These are phyloP conservation scores for Mycocentrospora acerina DNA, from an alignment of 2,329 filamentous ascomycete species.

Conservation along the genomic window DNA sequence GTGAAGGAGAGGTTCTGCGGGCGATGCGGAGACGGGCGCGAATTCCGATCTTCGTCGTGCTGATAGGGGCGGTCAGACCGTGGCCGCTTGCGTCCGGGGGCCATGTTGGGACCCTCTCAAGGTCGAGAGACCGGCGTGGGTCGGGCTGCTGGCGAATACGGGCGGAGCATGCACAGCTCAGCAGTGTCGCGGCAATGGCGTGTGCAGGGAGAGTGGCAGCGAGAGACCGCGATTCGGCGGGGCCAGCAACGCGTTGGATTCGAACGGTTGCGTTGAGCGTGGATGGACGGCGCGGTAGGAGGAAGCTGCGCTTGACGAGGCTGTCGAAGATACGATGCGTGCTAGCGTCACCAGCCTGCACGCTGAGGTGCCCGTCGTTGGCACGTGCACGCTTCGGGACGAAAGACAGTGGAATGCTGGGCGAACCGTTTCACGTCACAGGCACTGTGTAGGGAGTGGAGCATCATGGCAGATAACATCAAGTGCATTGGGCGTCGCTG, in stretches of 20 bases:
- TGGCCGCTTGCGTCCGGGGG: conserved; percentile 60
- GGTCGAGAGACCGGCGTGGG: conserved; percentile 28
- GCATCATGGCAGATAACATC: neutral
- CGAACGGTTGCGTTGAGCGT: conserved; percentile 15
- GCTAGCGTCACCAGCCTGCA: neutral
- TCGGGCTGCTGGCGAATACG: conserved; percentile 18
- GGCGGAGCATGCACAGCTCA: conserved; percentile 31
- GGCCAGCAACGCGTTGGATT: conserved; percentile 14
- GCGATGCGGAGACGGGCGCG: conserved; percentile 53
- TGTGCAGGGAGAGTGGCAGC: neutral
- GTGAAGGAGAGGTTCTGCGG: conserved; percentile 51
- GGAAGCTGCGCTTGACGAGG: neutral
- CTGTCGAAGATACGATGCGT: neutral
- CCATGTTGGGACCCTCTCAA: conserved; percentile 47
- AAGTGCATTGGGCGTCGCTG: neutral
- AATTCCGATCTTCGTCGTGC: conserved; percentile 45
- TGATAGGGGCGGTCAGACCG: conserved; percentile 49
- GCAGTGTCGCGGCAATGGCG: conserved; percentile 1
- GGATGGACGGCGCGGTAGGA: neutral
- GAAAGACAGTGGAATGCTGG: neutral
- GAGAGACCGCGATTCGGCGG: conserved; percentile 7
- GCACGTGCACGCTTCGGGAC: neutral
- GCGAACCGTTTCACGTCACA: no score
- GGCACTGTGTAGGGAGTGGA: no score
- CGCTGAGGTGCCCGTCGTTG: no score